Evolutionary conservation across 164 flowering plant genomes (phyloP).

Genomic region (Vitis riparia): DNA sequence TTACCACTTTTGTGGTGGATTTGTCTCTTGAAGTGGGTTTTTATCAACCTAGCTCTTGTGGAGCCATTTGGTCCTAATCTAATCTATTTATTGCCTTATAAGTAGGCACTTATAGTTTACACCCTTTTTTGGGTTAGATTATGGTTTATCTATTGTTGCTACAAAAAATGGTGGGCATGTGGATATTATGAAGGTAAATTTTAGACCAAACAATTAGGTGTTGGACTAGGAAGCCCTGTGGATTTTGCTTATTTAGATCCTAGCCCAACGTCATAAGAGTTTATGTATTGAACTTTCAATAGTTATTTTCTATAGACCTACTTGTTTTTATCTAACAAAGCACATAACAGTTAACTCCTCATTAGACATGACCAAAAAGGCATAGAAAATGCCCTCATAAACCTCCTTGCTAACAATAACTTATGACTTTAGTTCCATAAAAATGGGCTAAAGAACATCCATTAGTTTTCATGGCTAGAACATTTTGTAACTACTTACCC

Average conservation of each 20-base stretch:
- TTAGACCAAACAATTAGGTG: too few relatives aligned
- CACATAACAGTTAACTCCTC: slow-evolving; percentile 64
- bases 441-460: slow-evolving; percentile 69
- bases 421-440: slow-evolving; percentile 70
- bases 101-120: slow-evolving; percentile 81
- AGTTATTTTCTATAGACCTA: not conserved
- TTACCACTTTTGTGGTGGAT: slow-evolving; percentile 14
- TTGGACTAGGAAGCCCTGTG: too few relatives aligned
- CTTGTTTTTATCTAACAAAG: slow-evolving; percentile 28
- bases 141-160: slow-evolving; percentile 42
- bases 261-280: too few relatives aligned
- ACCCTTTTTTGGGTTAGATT: too few relatives aligned
- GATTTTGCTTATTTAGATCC: too few relatives aligned
- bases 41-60: slow-evolving; percentile 75
- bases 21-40: slow-evolving; percentile 56
- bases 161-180: slow-evolving; percentile 82
- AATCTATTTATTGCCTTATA: slow-evolving; percentile 16
- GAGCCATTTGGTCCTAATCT: slow-evolving; percentile 60
- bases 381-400: slow-evolving; percentile 70
- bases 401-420: slow-evolving; percentile 69
- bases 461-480: slow-evolving; percentile 81
- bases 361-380: slow-evolving; percentile 69
- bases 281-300: too few relatives aligned
- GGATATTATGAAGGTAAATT: slow-evolving; percentile 63
- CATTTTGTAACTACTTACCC: slow-evolving; percentile 72